A percentile compares a stretch with the other conserved stretches of the same genome.
phyloP scores from a whole-genome alignment of 179 eudicot genomes.

The Corrigiola litoralis region DNA sequence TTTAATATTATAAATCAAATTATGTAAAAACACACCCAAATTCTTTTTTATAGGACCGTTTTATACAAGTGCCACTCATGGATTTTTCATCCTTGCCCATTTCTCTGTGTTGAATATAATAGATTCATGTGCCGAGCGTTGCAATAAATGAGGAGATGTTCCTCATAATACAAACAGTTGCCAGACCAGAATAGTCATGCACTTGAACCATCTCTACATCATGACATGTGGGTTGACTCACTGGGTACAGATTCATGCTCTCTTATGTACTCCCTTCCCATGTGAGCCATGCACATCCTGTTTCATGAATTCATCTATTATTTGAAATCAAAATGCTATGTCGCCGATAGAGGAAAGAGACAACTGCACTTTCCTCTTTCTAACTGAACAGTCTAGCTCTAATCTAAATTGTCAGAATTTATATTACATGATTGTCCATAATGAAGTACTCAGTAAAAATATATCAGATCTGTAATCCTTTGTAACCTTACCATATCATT shows the following conservation, averaged over 20 bases:
- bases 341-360: not conserved
- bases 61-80: not conserved
- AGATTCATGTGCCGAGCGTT: constrained; percentile 17
- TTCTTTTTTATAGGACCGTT: too few species aligned
- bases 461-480: too few species aligned
- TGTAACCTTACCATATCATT: not conserved
- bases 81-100: too few species aligned
- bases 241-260: constrained; percentile 6
- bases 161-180: constrained; percentile 24
- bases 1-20: too few species aligned
- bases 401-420: too few species aligned
- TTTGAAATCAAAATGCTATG: too few species aligned
- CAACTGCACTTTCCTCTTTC: not conserved
- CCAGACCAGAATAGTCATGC: constrained; percentile 24
- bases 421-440: too few species aligned
- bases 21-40: too few species aligned
- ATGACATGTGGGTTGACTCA: constrained; percentile 29
- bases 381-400: too few species aligned
- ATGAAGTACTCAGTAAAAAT: too few species aligned
- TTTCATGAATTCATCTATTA: too few species aligned
- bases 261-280: constrained; percentile 13
- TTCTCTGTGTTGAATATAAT: not conserved
- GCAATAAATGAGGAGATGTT: constrained; percentile 17
- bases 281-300: constrained; percentile 10
- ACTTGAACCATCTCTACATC: constrained; percentile 12